Evolutionary conservation across 2,329 filamentous ascomycete genomes (phyloP).

Genomic region (Diplodia intermedia): DNA sequence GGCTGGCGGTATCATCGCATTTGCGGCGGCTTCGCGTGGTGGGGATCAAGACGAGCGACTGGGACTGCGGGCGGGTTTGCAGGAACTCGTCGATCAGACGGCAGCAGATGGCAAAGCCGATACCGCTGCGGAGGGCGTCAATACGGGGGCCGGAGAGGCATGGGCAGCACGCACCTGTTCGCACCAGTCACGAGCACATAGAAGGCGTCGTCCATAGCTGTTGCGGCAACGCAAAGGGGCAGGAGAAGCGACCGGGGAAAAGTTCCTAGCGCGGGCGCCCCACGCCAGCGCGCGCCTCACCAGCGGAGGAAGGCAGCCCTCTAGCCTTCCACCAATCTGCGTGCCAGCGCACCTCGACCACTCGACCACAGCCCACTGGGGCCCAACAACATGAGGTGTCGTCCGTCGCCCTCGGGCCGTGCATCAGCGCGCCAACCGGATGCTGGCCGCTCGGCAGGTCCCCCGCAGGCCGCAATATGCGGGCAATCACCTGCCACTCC

Average conservation of each 20-base stretch:
- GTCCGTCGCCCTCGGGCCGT: not conserved
- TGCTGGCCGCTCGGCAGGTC: not conserved
- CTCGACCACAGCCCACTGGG: no score
- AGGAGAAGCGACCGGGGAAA: conserved; percentile 6
- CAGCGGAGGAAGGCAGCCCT: not conserved
- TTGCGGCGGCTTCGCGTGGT: conserved; percentile 81
- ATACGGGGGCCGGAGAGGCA: not conserved
- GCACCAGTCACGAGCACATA: conserved; percentile 80
- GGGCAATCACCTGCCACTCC: not conserved
- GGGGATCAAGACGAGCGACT: conserved; percentile 79
- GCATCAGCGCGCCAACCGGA: not conserved
- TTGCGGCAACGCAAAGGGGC: not conserved
- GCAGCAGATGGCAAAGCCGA: conserved; percentile 83
- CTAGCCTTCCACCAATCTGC: not conserved
- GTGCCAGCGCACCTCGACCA: not conserved
- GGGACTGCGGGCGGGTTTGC: conserved; percentile 66
- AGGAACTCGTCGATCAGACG: conserved; percentile 92
- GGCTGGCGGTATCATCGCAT: conserved; percentile 72
- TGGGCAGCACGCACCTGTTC: conserved; percentile 69
- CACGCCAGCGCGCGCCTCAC: no score
- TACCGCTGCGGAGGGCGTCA: conserved; percentile 66
- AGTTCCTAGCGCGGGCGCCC: no score
- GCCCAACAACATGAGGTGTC: no score
- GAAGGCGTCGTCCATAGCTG: conserved; percentile 39
- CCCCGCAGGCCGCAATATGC: not conserved